phyloP scores from a whole-genome alignment of 805 yeast species.

The Kregervanrija delftensis region DNA sequence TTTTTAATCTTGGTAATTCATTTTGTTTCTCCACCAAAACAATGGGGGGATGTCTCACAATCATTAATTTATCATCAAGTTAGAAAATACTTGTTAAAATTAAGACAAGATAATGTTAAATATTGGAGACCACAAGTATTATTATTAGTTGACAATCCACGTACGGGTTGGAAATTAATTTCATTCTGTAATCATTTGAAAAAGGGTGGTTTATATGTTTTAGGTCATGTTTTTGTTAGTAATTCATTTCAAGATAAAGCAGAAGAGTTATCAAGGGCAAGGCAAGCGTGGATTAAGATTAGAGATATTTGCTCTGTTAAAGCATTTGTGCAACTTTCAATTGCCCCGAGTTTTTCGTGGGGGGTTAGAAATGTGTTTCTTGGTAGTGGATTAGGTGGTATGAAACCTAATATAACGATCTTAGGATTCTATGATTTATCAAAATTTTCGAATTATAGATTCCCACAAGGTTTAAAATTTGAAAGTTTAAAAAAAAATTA shows the following conservation, averaged over 20 bases:
- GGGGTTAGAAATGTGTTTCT: conserved; percentile 88
- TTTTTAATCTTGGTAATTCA: conserved; percentile 74
- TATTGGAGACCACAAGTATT: conserved; percentile 98
- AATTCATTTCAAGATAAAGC: conserved; percentile 56
- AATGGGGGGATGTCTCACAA: conserved; percentile 98
- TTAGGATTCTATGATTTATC: conserved; percentile 76
- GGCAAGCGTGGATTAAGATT: conserved; percentile 75
- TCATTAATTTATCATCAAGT: conserved; percentile 94
- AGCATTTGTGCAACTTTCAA: conserved; percentile 89
- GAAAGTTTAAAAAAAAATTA: conserved; percentile 20
- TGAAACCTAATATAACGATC: conserved; percentile 94
- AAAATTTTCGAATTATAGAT: conserved; percentile 11
- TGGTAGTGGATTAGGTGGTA: conserved; percentile 97
- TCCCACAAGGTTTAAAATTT: conserved; percentile 17
- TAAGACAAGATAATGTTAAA: conserved; percentile 88
- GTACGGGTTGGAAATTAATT: conserved; percentile 87
- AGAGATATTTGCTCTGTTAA: conserved; percentile 74
- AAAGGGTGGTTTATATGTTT: conserved; percentile 87
- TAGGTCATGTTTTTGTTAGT: conserved; percentile 84
- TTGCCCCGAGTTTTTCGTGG: conserved; percentile 87
- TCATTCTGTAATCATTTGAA: conserved; percentile 90
- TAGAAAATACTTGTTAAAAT: conserved; percentile 74
- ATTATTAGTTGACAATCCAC: conserved; percentile 82
- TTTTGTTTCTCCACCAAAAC: conserved; percentile 87
- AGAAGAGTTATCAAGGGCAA: conserved; percentile 65